Base-by-base conservation (phyloP, 768 basidiomycete genomes). In the Agrocybe chaxingu region DNA sequence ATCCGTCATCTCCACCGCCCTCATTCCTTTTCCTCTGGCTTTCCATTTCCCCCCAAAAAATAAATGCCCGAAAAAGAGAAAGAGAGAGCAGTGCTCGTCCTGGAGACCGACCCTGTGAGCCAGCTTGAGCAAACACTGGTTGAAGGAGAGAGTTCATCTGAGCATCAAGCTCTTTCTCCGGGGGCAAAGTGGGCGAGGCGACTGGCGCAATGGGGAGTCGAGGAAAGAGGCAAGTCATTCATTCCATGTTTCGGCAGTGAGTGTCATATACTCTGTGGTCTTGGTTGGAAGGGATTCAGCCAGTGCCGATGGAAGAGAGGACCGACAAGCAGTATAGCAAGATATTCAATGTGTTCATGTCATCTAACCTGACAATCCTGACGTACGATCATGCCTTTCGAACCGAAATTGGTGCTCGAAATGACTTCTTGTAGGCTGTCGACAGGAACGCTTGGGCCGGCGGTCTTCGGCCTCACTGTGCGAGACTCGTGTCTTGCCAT, bases 331-430 rank as follows among this genome's bases (percentile, higher is more conserved):
- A 81, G 50, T 79, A 78, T 55, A 77, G 70, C 66, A 85, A 87
- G 51, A 71, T 86, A 18, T 87, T 87, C 69, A 85, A 85, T 65
- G 73, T 87, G 12, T 88, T 82, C 80, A 79, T 88, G 57, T 80
- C 86, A 1, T 74, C 79, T 33, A 87, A 87, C 64, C 69, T 80
- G 61, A 86, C 87, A 56, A 81, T 88, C 43, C 71, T 88, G 16
- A 70, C 75, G 68, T 74, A 53, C 54, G 69, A 46, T 12, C 4
- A 2, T 19, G 31, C 12, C 5, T 11, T 9, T 30, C 19, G 39
- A 4, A n/a, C 19, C 9, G 41, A 18, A 8, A 39, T 34, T 11
- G 8, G 7, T 12, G 1, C 13, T 11, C 16, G 13, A 13, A 8
- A 12, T 30, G 8, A 4, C 3, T 13, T 44, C 16, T 11, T 37